Conservation (phyloP, 2,329 filamentous ascomycete species). For the Colletotrichum sp. region DNA sequence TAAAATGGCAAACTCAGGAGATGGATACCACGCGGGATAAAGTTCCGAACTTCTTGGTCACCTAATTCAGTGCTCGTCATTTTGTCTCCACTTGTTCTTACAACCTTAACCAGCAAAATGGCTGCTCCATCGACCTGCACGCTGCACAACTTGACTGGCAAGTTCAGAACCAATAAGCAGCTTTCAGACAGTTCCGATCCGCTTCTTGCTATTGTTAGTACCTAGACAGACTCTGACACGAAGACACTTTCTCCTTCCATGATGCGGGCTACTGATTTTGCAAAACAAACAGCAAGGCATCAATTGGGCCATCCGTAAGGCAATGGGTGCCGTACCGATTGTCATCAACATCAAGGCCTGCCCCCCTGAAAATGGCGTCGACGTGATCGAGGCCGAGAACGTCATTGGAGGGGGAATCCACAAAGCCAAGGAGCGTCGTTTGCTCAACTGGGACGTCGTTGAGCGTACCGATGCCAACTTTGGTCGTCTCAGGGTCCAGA, state of each 20-base stretch:
- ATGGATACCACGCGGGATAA: background rate
- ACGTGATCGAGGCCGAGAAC: background rate
- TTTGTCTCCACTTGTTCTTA: background rate
- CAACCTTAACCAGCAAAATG: background rate
- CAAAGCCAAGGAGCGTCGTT: background rate
- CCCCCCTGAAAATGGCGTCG: background rate
- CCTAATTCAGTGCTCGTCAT: background rate
- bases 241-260: background rate
- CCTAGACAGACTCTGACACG: background rate
- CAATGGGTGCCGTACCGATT: background rate
- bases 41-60: background rate
- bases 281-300: background rate
- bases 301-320: background rate
- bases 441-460: background rate
- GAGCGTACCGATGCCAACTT: background rate
- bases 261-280: background rate
- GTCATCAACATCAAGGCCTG: background rate
- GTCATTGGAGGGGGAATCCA: background rate
- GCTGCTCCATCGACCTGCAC: background rate
- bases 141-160: background rate
- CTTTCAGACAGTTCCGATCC: background rate
- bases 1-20: background rate
- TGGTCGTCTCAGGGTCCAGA: background rate
- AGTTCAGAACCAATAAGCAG: background rate
- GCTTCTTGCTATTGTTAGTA: background rate